These are phyloP conservation scores for Trichoderma aggressivum DNA, from an alignment of 2,329 filamentous ascomycete genomes.

Conservation along the genomic window DNA sequence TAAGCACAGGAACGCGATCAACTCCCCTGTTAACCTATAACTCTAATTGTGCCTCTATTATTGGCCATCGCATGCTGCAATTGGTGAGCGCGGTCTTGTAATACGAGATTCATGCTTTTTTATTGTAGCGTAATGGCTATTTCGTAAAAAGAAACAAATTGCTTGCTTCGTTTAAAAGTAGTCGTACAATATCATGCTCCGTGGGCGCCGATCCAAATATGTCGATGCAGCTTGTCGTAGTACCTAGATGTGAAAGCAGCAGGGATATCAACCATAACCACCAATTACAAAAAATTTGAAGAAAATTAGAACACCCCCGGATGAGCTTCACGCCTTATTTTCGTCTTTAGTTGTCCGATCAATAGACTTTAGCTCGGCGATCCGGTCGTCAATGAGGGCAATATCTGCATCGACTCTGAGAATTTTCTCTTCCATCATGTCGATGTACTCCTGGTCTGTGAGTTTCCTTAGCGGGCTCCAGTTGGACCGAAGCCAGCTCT, in stretches of 20 bases:
- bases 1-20: not conserved
- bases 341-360: slow-evolving; percentile 9
- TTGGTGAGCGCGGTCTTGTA: not conserved
- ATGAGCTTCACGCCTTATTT: not conserved
- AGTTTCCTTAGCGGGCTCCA: slow-evolving; percentile 71
- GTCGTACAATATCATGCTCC: not conserved
- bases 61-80: not conserved
- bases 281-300: not conserved
- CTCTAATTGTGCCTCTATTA: not conserved
- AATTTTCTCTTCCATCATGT: slow-evolving; percentile 68
- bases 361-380: slow-evolving; percentile 40
- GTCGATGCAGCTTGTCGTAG: not conserved
- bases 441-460: slow-evolving; percentile 68
- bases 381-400: slow-evolving; percentile 72
- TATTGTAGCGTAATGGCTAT: not conserved
- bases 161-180: not conserved
- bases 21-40: not conserved
- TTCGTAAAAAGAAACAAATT: not conserved
- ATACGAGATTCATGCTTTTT: not conserved
- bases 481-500: slow-evolving; percentile 52
- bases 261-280: not conserved
- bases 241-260: not conserved
- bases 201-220: not conserved
- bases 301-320: not conserved
- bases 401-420: slow-evolving; percentile 72